phyloP scores from a whole-genome alignment of 1,139 yeast species.

The Candida pseudoviswanathii region DNA sequence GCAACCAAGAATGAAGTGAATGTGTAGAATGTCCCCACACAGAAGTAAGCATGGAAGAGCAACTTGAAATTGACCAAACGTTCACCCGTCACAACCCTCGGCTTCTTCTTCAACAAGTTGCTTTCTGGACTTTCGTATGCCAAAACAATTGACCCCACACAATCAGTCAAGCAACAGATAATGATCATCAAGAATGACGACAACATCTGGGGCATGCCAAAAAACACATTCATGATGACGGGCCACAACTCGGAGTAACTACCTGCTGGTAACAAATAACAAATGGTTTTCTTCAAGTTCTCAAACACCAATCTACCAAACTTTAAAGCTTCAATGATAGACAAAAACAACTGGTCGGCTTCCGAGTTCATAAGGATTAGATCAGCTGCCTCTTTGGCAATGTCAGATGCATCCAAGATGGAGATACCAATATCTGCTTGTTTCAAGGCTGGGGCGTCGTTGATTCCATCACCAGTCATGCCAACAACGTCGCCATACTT shows the following conservation, averaged over 20 bases:
- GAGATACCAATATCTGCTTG: constrained; percentile 58
- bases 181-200: constrained; percentile 56
- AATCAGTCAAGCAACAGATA: constrained; percentile 52
- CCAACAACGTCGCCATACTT: constrained; percentile 46
- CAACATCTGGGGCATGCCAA: constrained; percentile 54
- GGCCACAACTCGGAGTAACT: constrained; percentile 57
- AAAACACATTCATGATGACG: constrained; percentile 47
- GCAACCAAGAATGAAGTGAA: constrained; percentile 47
- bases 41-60: constrained; percentile 46
- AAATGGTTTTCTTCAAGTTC: constrained; percentile 51
- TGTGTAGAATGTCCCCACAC: constrained; percentile 45
- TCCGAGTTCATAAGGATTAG: constrained; percentile 36
- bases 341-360: constrained; percentile 34
- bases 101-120: constrained; percentile 44
- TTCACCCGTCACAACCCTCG: constrained; percentile 47
- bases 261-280: constrained; percentile 57
- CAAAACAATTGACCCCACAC: constrained; percentile 46
- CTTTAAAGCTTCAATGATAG: constrained; percentile 50
- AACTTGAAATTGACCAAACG: constrained; percentile 45
- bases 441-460: constrained; percentile 54
- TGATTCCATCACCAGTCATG: constrained; percentile 58
- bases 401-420: constrained; percentile 52
- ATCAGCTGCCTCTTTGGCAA: constrained; percentile 62
- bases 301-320: constrained; percentile 55
- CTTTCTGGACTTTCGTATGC: constrained; percentile 50